Evolutionary conservation across 2,329 filamentous ascomycete species (phyloP), one percentile per base, ranked within the genome.

Genomic region (Talaromyces sp.): DNA sequence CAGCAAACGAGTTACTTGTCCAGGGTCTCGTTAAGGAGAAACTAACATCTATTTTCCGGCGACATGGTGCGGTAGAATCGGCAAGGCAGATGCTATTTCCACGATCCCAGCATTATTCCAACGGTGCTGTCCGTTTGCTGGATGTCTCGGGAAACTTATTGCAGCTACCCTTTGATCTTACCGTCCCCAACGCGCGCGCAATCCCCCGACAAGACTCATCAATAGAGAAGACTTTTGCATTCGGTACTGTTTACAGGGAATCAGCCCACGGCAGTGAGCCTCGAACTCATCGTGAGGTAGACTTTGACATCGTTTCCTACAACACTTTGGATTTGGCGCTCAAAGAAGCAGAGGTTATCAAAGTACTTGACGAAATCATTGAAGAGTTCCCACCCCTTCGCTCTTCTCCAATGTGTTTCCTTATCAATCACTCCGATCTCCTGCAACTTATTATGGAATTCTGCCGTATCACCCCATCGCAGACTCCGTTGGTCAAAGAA

Each of bases 121-220:
- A 73, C 68, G 89, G 89, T 62, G 87, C 88, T 13, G 89, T 95
- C 14, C 87, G 90, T 55, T 75, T 97, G 13, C 78, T 99, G 22
- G 91, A 96, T 69, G 80, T 86, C 1, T 89, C 87, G 56, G 94
- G 93, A 2, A 93, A 88, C n/a, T 80, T 97, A 1, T 79, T 97
- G 7, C 94, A 99, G 68, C 76, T 99, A n/a, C 94, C 94, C 0
- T 97, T 90, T 65, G 94, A 99, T 70, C 78, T 97, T 19, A 96
- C 91, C 2, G 80, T 97, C 58, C 91, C 93, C 1, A 87, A 96
- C 69, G 94, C 94, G 20, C 84, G 93, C 49, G 85, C 87, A 52
- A 83, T 99, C 47, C 91, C 93, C 4, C 87, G 78, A 78, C 42
- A 79, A 67, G 80, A 82, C 11, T 78, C 85, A 0, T 79, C 85